Conservation (phyloP, 2,329 filamentous ascomycete genomes). For the Monilinia fructicola region DNA sequence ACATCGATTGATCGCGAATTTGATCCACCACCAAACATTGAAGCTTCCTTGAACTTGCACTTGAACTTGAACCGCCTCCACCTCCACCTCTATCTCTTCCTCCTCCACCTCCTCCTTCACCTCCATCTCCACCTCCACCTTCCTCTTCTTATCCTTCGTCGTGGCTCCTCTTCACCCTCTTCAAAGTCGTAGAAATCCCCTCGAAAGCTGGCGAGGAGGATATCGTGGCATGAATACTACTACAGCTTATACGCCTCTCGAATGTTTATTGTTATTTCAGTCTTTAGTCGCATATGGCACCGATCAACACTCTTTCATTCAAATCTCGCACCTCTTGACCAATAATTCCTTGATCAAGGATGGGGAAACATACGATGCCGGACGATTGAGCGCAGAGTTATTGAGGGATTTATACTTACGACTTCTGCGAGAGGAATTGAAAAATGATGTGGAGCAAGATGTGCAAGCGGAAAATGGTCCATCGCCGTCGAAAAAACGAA, state of each 20-base stretch:
- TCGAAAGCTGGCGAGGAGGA: conserved; percentile 57
- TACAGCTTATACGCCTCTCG: conserved; percentile 76
- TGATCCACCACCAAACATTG: conserved; percentile 11
- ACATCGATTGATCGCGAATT: conserved; percentile 11
- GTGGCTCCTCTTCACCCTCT: conserved; percentile 57
- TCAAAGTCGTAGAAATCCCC: conserved; percentile 54
- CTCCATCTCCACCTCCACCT: not conserved
- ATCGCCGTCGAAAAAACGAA: conserved; percentile 69
- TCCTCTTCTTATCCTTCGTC: conserved; percentile 32
- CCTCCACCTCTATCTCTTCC: not conserved
- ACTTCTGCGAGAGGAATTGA: conserved; percentile 72
- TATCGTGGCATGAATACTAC: conserved; percentile 56
- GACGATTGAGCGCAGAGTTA: conserved; percentile 73
- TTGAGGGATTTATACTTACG: conserved; percentile 76
- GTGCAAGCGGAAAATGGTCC: conserved; percentile 46
- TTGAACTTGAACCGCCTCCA: too few relatives aligned
- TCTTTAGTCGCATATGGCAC: conserved; percentile 68
- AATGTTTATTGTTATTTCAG: conserved; percentile 83
- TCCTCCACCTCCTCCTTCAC: not conserved
- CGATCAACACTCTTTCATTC: conserved; percentile 61
- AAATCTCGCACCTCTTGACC: conserved; percentile 72
- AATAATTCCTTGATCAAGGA: conserved; percentile 71
- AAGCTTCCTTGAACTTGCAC: too few relatives aligned
- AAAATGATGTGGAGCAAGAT: conserved; percentile 46
- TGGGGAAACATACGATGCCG: conserved; percentile 68